These are phyloP conservation scores for Cladosporium sp. DNA, from an alignment of 2,329 filamentous ascomycete genomes.

Conservation along the genomic window DNA sequence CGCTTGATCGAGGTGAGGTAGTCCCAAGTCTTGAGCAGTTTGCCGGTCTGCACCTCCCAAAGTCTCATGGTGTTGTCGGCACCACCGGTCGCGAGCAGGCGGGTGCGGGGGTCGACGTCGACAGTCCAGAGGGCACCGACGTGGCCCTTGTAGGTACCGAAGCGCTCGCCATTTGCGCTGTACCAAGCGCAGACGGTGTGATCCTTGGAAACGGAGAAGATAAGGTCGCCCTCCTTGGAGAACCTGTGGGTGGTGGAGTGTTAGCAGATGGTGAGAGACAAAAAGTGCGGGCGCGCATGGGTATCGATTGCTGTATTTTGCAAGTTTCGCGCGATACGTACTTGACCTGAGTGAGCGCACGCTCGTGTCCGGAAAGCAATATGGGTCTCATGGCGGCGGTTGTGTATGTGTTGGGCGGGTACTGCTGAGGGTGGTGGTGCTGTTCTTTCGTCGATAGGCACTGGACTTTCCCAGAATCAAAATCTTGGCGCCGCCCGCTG, in stretches of 20 bases:
- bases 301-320: background rate
- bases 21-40: conserved; percentile 94
- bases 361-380: conserved; percentile 81
- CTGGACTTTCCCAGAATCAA: background rate
- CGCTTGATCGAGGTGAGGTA: conserved; percentile 96
- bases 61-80: conserved; percentile 97
- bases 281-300: background rate
- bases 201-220: conserved; percentile 95
- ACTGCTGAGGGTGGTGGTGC: background rate
- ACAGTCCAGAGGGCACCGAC: conserved; percentile 98
- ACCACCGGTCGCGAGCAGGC: conserved; percentile 87
- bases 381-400: conserved; percentile 83
- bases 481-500: background rate
- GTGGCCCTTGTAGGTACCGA: conserved; percentile 95
- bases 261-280: conserved; percentile 14
- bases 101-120: conserved; percentile 88
- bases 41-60: conserved; percentile 92
- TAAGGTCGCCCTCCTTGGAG: conserved; percentile 90
- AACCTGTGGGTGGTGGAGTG: conserved; percentile 50
- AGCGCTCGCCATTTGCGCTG: conserved; percentile 93
- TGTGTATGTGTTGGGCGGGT: background rate
- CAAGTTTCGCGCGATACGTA: conserved; percentile 7
- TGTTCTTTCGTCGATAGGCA: too few relatives aligned
- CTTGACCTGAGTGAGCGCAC: conserved; percentile 30
- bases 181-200: conserved; percentile 97